phyloP scores from a whole-genome alignment of 768 basidiomycete species.

The Suillus placidus region DNA sequence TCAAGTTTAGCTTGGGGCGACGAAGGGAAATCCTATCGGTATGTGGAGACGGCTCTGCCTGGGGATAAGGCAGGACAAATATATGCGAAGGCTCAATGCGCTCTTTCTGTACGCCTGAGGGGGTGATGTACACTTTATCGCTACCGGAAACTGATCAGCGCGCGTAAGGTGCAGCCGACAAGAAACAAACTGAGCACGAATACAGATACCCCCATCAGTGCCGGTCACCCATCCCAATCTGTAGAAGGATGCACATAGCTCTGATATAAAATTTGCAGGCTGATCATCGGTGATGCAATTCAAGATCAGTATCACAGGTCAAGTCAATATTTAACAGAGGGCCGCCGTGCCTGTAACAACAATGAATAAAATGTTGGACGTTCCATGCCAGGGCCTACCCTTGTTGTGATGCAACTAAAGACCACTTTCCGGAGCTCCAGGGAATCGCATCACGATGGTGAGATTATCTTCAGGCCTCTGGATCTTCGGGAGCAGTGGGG shows the following conservation, averaged over 20 bases:
- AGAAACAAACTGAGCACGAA: slow-evolving; percentile 59
- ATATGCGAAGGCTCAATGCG: too few relatives aligned
- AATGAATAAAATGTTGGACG: too few relatives aligned
- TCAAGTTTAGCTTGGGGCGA: too few relatives aligned
- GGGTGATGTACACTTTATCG: slow-evolving; percentile 81
- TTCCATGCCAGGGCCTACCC: too few relatives aligned
- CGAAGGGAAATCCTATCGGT: too few relatives aligned
- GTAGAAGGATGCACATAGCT: slow-evolving; percentile 85
- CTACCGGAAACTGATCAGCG: slow-evolving; percentile 34
- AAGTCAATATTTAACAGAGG: slow-evolving; percentile 29
- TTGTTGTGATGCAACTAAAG: too few relatives aligned
- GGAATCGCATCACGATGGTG: too few relatives aligned
- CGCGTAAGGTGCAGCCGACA: neutral
- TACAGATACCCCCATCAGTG: slow-evolving; percentile 81
- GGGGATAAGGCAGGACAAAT: too few relatives aligned
- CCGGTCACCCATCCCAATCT: slow-evolving; percentile 91
- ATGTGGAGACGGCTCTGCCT: too few relatives aligned
- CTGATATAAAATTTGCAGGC: slow-evolving; percentile 91
- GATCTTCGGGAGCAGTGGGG: too few relatives aligned
- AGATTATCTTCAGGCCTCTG: slow-evolving; percentile 33
- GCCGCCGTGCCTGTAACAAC: slow-evolving; percentile 10
- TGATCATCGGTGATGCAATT: slow-evolving; percentile 32
- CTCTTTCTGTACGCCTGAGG: too few relatives aligned
- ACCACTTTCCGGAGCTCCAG: too few relatives aligned
- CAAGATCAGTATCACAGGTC: slow-evolving; percentile 1